Conservation (phyloP, 1,284 basidiomycete species). For the Rhodotorula sp. region DNA sequence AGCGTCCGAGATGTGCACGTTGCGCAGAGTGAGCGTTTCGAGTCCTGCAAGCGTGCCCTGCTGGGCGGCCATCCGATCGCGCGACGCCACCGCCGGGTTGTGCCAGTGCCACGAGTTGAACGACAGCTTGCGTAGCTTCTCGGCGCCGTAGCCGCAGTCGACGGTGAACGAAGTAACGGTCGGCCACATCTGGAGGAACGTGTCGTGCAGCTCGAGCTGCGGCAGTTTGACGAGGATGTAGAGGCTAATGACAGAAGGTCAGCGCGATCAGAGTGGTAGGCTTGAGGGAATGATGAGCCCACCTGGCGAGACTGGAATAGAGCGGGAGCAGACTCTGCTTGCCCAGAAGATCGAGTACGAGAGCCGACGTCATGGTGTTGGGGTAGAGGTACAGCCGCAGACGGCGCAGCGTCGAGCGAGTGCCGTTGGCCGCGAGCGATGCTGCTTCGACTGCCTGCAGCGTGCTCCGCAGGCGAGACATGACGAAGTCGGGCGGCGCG, state of each 20-base stretch:
- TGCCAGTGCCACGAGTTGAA: slow-evolving; percentile 1
- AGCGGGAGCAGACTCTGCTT: background rate
- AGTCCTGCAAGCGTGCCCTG: background rate
- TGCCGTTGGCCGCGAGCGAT: too few relatives aligned
- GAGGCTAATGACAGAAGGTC: background rate
- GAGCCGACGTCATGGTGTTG: slow-evolving; percentile 2
- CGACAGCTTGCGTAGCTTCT: background rate
- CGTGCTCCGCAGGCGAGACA: background rate
- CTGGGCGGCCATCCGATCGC: background rate
- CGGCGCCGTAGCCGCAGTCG: background rate
- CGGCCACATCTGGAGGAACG: slow-evolving; percentile 16
- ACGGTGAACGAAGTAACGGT: background rate
- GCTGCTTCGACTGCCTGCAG: background rate
- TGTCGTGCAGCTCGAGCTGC: background rate
- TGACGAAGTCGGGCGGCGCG: background rate
- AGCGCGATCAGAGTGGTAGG: background rate
- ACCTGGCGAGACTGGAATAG: slow-evolving; percentile 4
- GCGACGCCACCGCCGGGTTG: background rate
- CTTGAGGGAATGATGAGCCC: too few relatives aligned
- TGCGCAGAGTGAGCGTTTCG: background rate
- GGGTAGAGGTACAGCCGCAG: background rate
- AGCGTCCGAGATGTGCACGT: background rate
- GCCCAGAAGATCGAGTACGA: slow-evolving; percentile 3
- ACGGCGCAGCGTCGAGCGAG: slow-evolving; percentile 2
- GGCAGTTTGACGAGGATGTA: background rate